Evolutionary conservation across 2,329 filamentous ascomycete species (phyloP).

Genomic region (Aspergillus niger): DNA sequence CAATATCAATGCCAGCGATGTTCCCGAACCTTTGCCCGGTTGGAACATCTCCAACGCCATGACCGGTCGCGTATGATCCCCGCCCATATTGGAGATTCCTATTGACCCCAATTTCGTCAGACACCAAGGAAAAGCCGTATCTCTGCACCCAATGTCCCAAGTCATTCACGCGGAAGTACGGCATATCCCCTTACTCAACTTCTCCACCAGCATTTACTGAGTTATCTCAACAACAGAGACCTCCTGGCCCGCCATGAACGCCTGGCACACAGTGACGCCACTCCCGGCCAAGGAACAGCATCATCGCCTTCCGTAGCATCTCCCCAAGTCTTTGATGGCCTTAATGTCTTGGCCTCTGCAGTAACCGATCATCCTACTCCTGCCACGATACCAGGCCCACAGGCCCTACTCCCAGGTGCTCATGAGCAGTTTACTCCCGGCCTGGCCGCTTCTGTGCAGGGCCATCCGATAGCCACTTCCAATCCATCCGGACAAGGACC

Average conservation of each 20-base stretch:
- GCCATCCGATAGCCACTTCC: not conserved
- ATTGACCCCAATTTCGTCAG: slow-evolving; percentile 18
- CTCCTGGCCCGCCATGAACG: slow-evolving; percentile 36
- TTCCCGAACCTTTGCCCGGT: slow-evolving; percentile 32
- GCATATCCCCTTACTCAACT: not conserved
- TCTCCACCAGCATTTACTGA: not conserved
- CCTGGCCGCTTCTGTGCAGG: not conserved
- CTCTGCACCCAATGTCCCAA: slow-evolving; percentile 34
- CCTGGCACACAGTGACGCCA: slow-evolving; percentile 26
- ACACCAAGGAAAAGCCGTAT: slow-evolving; percentile 40
- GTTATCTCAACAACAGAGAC: slow-evolving; percentile 23
- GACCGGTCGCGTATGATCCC: slow-evolving; percentile 35
- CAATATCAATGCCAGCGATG: slow-evolving; percentile 36
- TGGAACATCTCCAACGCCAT: slow-evolving; percentile 40
- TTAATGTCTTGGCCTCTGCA: slow-evolving; percentile 33
- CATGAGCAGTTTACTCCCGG: slow-evolving; percentile 14
- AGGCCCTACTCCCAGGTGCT: slow-evolving; percentile 12
- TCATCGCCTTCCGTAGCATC: slow-evolving; percentile 21
- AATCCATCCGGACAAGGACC: slow-evolving; percentile 11
- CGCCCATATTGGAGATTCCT: slow-evolving; percentile 11
- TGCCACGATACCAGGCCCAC: not conserved
- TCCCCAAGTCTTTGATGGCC: slow-evolving; percentile 26
- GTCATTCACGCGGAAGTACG: slow-evolving; percentile 39
- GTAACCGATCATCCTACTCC: slow-evolving; percentile 26
- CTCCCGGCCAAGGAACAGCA: slow-evolving; percentile 14